Conservation (phyloP, 1,284 basidiomycete genomes). For the Grifola frondosa region DNA sequence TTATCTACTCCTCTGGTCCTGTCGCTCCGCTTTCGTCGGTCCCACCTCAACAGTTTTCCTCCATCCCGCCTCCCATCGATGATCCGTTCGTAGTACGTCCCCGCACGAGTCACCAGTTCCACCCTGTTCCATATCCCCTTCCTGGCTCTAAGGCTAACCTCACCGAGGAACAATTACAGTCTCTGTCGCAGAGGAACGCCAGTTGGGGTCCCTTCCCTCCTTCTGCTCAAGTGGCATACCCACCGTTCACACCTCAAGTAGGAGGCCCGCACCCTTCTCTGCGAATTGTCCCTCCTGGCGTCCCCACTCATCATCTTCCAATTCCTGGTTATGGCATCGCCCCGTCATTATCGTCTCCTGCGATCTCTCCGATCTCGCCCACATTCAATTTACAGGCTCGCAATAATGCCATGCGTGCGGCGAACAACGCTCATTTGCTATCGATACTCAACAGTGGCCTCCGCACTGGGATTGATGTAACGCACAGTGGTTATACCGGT, state of each 20-base stretch:
- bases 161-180: slow-evolving; percentile 52
- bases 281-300: slow-evolving; percentile 1
- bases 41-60: slow-evolving; percentile 6
- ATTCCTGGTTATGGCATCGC: too few relatives aligned
- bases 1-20: slow-evolving; percentile 36
- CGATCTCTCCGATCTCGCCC: slow-evolving; percentile 20
- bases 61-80: slow-evolving; percentile 18
- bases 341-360: slow-evolving; percentile 17
- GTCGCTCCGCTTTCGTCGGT: slow-evolving; percentile 11
- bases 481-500: slow-evolving; percentile 21
- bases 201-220: slow-evolving; percentile 10
- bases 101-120: slow-evolving; percentile 57
- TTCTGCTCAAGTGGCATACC: slow-evolving; percentile 4
- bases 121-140: slow-evolving; percentile 37
- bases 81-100: slow-evolving; percentile 59
- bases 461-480: slow-evolving; percentile 23
- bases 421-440: slow-evolving; percentile 32
- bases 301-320: slow-evolving; percentile 10
- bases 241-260: too few relatives aligned
- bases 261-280: slow-evolving; percentile 1
- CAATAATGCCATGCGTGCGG: slow-evolving; percentile 19
- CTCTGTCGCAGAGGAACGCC: slow-evolving; percentile 32
- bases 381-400: slow-evolving; percentile 13
- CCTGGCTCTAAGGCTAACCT: slow-evolving; percentile 40
- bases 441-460: slow-evolving; percentile 35